These are phyloP conservation scores for Cardamine chenopodiifolia DNA, from an alignment of 345 rosid genomes.

Conservation along the genomic window DNA sequence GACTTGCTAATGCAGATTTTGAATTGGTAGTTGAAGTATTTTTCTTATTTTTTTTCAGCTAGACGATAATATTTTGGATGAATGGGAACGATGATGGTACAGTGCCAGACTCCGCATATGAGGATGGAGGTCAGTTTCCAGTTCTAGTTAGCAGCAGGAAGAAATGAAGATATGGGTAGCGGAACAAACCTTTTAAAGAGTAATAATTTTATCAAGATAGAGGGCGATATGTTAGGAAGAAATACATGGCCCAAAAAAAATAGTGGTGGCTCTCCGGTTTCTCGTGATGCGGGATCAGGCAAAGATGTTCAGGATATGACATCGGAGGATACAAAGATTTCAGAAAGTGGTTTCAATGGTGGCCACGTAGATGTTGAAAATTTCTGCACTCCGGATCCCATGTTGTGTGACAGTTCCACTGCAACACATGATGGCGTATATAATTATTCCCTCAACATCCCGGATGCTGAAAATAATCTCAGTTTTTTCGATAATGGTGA, in stretches of 20 bases:
- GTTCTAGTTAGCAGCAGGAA: conserved; percentile 41
- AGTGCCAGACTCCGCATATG: conserved; percentile 60
- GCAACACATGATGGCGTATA: conserved; percentile 46
- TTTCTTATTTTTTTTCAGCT: conserved; percentile 50
- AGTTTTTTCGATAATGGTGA: conserved; percentile 62
- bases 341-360: conserved; percentile 50
- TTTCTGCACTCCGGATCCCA: conserved; percentile 49
- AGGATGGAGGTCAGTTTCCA: conserved; percentile 46
- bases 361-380: conserved; percentile 40
- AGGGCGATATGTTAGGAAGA: conserved; percentile 56
- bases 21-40: conserved; percentile 13
- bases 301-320: conserved; percentile 49
- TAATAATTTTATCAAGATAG: conserved; percentile 41
- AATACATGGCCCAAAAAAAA: conserved; percentile 54
- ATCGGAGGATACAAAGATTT: conserved; percentile 50
- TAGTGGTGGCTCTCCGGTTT: conserved; percentile 47
- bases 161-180: conserved; percentile 48
- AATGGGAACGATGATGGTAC: conserved; percentile 67
- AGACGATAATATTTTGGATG: conserved; percentile 58
- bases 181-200: conserved; percentile 29
- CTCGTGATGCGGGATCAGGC: conserved; percentile 46
- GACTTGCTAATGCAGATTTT: not conserved
- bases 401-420: conserved; percentile 49
- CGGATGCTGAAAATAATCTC: conserved; percentile 57
- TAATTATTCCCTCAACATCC: conserved; percentile 53